Conservation (phyloP, 208 protist genomes). For the Giardia muris region DNA sequence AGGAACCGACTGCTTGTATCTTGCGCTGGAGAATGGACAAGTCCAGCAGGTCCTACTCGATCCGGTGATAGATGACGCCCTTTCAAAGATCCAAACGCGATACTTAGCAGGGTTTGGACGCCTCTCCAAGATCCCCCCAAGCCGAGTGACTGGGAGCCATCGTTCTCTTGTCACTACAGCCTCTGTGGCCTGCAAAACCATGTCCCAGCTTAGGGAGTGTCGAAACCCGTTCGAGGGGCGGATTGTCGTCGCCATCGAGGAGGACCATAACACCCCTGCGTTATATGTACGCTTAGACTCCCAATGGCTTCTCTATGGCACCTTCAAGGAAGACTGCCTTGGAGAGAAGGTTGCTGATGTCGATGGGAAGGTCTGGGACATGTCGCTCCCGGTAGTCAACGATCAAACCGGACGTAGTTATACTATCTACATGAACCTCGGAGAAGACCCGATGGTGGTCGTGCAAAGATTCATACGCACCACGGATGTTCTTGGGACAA, state of each 20-base stretch:
- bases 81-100: neutral
- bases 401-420: neutral
- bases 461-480: neutral
- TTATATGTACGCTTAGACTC: neutral
- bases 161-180: neutral
- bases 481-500: neutral
- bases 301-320: neutral
- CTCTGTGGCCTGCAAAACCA: neutral
- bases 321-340: neutral
- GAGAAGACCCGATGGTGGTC: neutral
- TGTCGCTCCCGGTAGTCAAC: neutral
- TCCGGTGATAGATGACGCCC: neutral
- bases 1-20: neutral
- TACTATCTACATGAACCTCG: neutral
- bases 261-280: neutral
- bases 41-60: neutral
- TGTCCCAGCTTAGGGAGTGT: neutral
- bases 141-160: neutral
- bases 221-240: neutral
- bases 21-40: neutral
- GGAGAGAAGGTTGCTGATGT: neutral
- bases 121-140: neutral
- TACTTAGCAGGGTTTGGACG: neutral
- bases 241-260: neutral
- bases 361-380: neutral